Conservation (phyloP, 2,329 filamentous ascomycete species). For the Pezicula carpinea region DNA sequence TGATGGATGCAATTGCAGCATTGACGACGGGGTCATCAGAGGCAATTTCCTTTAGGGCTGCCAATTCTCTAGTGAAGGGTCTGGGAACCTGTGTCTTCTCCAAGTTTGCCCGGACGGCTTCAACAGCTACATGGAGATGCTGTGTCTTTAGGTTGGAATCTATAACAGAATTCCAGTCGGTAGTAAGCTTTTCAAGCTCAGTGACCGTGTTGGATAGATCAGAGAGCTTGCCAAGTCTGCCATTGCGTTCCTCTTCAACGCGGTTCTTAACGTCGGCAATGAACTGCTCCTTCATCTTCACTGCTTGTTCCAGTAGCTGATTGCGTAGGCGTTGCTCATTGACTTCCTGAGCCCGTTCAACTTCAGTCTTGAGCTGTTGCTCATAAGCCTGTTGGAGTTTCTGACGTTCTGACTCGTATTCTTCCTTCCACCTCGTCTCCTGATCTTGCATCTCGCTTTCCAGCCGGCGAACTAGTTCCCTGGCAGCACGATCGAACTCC, state of each 20-base stretch:
- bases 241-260: slow-evolving; percentile 84
- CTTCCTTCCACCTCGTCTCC: slow-evolving; percentile 76
- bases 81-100: slow-evolving; percentile 69
- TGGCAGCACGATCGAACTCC: slow-evolving; percentile 83
- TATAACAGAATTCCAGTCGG: slow-evolving; percentile 85
- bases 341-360: slow-evolving; percentile 74
- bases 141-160: slow-evolving; percentile 90
- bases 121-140: slow-evolving; percentile 91
- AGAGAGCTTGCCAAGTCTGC: slow-evolving; percentile 79
- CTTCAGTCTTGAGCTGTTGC: slow-evolving; percentile 70
- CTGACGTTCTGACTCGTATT: slow-evolving; percentile 85
- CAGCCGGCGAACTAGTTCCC: slow-evolving; percentile 82
- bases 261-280: slow-evolving; percentile 70
- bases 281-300: slow-evolving; percentile 83
- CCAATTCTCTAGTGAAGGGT: slow-evolving; percentile 88
- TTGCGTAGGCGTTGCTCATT: slow-evolving; percentile 81
- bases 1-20: slow-evolving; percentile 94
- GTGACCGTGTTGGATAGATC: slow-evolving; percentile 73
- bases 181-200: slow-evolving; percentile 82
- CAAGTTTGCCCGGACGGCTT: slow-evolving; percentile 82
- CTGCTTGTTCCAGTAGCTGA: slow-evolving; percentile 82
- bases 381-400: slow-evolving; percentile 75
- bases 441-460: slow-evolving; percentile 78
- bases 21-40: slow-evolving; percentile 80
- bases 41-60: slow-evolving; percentile 90